These are phyloP conservation scores for Fraxinus angustifolia DNA, from an alignment of 305 asterid genomes.

Conservation along the genomic window DNA sequence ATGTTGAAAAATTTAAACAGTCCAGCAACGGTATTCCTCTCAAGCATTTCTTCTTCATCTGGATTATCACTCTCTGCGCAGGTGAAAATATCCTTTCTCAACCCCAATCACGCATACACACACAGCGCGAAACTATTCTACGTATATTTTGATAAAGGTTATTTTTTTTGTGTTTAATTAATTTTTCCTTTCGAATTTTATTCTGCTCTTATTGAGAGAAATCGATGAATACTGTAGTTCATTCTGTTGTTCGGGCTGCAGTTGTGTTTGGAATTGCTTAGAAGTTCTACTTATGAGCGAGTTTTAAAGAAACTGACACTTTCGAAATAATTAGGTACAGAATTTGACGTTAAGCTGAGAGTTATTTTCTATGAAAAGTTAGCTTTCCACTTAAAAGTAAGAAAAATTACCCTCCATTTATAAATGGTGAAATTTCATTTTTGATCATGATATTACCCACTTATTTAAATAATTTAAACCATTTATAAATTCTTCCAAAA, in stretches of 20 bases:
- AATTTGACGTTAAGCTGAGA: neutral
- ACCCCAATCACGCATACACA: neutral
- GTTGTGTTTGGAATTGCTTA: neutral
- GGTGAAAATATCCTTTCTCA: slow-evolving; percentile 26
- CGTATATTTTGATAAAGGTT: neutral
- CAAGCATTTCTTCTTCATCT: slow-evolving; percentile 43
- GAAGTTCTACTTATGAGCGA: neutral
- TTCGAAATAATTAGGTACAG: neutral
- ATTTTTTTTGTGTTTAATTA: neutral
- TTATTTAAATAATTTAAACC: neutral
- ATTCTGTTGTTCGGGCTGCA: neutral
- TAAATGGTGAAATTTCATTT: too few species aligned
- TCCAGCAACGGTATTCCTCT: slow-evolving; percentile 35
- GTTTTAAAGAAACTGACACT: neutral
- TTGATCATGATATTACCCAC: too few species aligned
- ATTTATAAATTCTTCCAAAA: neutral
- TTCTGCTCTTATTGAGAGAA: neutral
- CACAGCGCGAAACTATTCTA: neutral
- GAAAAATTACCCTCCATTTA: neutral
- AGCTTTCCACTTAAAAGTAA: neutral
- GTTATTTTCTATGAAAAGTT: neutral
- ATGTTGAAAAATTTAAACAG: slow-evolving; percentile 35
- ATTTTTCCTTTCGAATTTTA: neutral
- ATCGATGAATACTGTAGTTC: neutral
- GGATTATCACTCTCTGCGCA: slow-evolving; percentile 55